Evolutionary conservation across 768 basidiomycete species (phyloP).

Genomic region (Termitomyces sp.): DNA sequence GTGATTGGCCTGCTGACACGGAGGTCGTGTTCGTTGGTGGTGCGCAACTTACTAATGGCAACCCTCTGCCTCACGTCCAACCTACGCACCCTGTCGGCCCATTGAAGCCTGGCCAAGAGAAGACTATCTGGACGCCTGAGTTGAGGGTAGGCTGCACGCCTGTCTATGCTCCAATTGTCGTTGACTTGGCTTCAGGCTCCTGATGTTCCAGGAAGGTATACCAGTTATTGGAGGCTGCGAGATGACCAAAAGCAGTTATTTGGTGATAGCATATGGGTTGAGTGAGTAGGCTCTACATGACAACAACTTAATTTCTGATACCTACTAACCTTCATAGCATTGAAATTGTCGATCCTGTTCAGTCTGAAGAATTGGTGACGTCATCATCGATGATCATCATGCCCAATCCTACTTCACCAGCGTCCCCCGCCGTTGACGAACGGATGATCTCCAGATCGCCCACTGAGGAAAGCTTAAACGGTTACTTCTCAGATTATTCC

Average conservation of each 20-base stretch:
- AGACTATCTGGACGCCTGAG: slow-evolving; percentile 68
- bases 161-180: background rate
- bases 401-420: slow-evolving; percentile 37
- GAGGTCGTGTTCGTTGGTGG: slow-evolving; percentile 71
- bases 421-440: background rate
- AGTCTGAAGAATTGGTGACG: slow-evolving; percentile 47
- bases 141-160: slow-evolving; percentile 48
- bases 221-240: slow-evolving; percentile 71
- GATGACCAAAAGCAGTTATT: slow-evolving; percentile 58
- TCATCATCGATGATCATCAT: slow-evolving; percentile 68
- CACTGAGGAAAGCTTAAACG: slow-evolving; percentile 22
- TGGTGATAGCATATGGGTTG: slow-evolving; percentile 74
- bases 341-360: slow-evolving; percentile 52
- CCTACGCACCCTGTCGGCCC: slow-evolving; percentile 35
- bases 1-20: slow-evolving; percentile 66
- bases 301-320: slow-evolving; percentile 2
- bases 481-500: slow-evolving; percentile 38
- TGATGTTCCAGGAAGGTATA: slow-evolving; percentile 65
- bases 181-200: slow-evolving; percentile 47
- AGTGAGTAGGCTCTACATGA: slow-evolving; percentile 40
- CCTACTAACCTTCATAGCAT: slow-evolving; percentile 38
- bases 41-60: slow-evolving; percentile 43
- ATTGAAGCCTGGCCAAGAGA: slow-evolving; percentile 50
- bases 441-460: slow-evolving; percentile 9
- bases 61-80: background rate